These are phyloP conservation scores for Cinchona pubescens DNA, from an alignment of 257 asterid genomes.

Conservation along the genomic window DNA sequence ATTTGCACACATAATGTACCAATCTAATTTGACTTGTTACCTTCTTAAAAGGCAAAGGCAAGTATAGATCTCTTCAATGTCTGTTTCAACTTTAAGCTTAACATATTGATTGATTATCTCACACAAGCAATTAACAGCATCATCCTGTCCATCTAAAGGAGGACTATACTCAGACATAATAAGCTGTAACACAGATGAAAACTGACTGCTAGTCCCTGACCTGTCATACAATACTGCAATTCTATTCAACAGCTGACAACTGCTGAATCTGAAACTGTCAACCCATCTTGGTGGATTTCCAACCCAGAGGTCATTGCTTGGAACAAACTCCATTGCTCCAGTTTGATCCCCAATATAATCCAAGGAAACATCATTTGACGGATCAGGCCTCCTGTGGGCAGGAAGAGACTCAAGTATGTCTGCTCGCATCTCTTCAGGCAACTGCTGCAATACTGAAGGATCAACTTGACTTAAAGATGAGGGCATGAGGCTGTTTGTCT, in stretches of 20 bases:
- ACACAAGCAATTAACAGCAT: constrained; percentile 45
- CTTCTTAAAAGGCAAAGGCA: constrained; percentile 67
- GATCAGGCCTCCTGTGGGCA: constrained; percentile 52
- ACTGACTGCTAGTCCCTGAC: constrained; percentile 40
- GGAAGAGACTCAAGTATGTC: constrained; percentile 77
- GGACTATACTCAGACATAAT: constrained; percentile 34
- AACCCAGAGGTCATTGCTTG: constrained; percentile 54
- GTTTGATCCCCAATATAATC: constrained; percentile 30
- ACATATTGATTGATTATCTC: constrained; percentile 78
- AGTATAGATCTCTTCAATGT: constrained; percentile 81
- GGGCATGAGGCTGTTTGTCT: constrained; percentile 53
- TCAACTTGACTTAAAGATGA: constrained; percentile 91
- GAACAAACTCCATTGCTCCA: constrained; percentile 27
- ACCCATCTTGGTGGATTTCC: constrained; percentile 91
- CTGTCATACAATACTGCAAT: constrained; percentile 45
- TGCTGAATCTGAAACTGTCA: constrained; percentile 51
- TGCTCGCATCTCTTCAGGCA: constrained; percentile 78
- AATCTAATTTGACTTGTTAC: constrained; percentile 27
- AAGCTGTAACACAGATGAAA: constrained; percentile 62
- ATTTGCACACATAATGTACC: neutral
- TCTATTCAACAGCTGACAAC: constrained; percentile 38
- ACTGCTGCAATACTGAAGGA: constrained; percentile 62
- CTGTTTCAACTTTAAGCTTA: constrained; percentile 56
- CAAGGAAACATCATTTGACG: constrained; percentile 34
- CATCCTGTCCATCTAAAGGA: constrained; percentile 34